Evolutionary conservation across 2,329 filamentous ascomycete species (phyloP).

Genomic region (Colletotrichum sublineola): DNA sequence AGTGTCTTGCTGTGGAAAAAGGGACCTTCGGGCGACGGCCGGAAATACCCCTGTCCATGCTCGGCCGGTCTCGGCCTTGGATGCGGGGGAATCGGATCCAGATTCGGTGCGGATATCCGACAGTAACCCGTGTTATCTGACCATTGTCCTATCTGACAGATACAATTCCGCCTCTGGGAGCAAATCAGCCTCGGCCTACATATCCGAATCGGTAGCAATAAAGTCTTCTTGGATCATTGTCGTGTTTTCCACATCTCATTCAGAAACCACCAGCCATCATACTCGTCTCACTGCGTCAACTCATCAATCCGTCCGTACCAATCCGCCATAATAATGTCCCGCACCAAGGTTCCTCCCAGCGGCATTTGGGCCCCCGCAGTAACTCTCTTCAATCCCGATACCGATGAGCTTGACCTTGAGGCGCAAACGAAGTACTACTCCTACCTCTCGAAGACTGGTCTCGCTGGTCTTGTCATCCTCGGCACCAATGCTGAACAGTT

Average conservation of each 20-base stretch:
- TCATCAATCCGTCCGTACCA: not conserved
- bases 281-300: not conserved
- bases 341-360: slow-evolving; percentile 45
- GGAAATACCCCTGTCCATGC: slow-evolving; percentile 41
- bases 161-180: slow-evolving; percentile 20
- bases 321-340: slow-evolving; percentile 22
- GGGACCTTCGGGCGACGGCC: slow-evolving; percentile 22
- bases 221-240: slow-evolving; percentile 9
- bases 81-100: slow-evolving; percentile 39
- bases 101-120: slow-evolving; percentile 41
- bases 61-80: slow-evolving; percentile 39
- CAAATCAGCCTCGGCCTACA: slow-evolving; percentile 24
- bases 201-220: slow-evolving; percentile 18
- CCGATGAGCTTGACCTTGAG: slow-evolving; percentile 62
- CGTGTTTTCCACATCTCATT: not conserved
- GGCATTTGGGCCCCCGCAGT: slow-evolving; percentile 66
- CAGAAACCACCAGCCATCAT: not conserved
- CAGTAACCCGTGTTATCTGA: slow-evolving; percentile 27
- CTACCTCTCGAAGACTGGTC: slow-evolving; percentile 63
- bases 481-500: slow-evolving; percentile 70
- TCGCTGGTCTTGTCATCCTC: slow-evolving; percentile 66
- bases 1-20: slow-evolving; percentile 21
- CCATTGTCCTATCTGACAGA: slow-evolving; percentile 21
- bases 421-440: slow-evolving; percentile 65
- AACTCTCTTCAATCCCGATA: slow-evolving; percentile 65